Percentiles rank a stretch among this genome's conserved stretches.
Evolutionary conservation across 2,329 filamentous ascomycete genomes (phyloP).

Genomic region (Colletotrichum sp.): DNA sequence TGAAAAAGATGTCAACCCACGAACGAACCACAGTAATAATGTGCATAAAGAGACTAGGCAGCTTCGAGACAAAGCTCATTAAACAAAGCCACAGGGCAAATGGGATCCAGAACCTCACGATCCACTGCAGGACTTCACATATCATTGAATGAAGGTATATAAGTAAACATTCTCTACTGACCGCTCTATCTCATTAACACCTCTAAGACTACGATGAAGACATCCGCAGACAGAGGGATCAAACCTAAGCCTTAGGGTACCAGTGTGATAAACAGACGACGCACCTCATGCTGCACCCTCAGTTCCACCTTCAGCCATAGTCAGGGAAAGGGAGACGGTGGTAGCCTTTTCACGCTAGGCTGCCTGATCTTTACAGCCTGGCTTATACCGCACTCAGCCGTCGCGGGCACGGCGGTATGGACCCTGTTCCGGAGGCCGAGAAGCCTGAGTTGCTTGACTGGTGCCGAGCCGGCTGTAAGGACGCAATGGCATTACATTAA

Average conservation of each 20-base stretch:
- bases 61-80: too few species aligned
- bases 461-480: too few species aligned
- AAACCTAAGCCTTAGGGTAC: not conserved
- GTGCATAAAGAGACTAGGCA: too few species aligned
- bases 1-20: too few species aligned
- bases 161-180: not conserved
- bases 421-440: too few species aligned
- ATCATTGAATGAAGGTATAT: accelerated
- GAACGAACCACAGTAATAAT: too few species aligned
- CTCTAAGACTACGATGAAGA: not conserved
- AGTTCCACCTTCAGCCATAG: not conserved
- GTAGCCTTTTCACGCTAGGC: accelerated
- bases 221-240: not conserved
- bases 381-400: not conserved
- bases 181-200: not conserved
- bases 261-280: not conserved
- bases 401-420: not conserved
- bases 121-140: not conserved
- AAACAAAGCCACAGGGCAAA: too few species aligned
- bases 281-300: not conserved
- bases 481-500: too few species aligned
- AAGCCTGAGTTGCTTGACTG: too few species aligned
- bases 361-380: not conserved
- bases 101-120: too few species aligned
- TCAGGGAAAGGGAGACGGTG: not conserved